Conservation (phyloP, 106 monocot species). For the Amphibolis antarctica region DNA sequence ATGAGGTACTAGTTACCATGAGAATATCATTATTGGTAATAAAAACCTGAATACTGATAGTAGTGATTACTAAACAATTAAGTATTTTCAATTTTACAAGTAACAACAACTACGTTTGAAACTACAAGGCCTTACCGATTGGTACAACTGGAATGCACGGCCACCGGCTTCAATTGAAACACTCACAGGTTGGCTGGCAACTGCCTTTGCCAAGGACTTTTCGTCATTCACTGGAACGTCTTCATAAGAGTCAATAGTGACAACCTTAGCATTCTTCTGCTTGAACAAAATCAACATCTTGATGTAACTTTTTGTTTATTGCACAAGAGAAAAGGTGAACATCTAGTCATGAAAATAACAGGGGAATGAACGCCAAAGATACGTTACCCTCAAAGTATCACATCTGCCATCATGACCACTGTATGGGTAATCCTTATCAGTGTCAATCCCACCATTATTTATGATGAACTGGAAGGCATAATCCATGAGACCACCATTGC, state of each 20-base stretch:
- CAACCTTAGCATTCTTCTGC: constrained; percentile 18
- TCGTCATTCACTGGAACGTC: constrained; percentile 16
- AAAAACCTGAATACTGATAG: background rate
- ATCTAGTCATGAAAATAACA: background rate
- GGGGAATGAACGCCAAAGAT: background rate
- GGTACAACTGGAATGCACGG: constrained; percentile 15
- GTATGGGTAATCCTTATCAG: constrained; percentile 16
- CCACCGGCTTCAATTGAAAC: constrained; percentile 24
- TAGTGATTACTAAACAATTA: background rate
- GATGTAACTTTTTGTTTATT: too few relatives aligned
- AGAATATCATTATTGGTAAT: background rate
- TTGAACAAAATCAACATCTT: background rate
- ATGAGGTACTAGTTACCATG: background rate
- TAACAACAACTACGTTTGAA: background rate
- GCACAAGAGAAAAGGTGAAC: background rate
- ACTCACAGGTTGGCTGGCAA: constrained; percentile 14
- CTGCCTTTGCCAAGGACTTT: constrained; percentile 17
- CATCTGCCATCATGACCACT: constrained; percentile 15
- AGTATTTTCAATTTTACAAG: background rate
- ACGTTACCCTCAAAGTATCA: constrained; percentile 1
- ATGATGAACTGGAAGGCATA: constrained; percentile 22
- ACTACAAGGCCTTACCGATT: constrained; percentile 9
- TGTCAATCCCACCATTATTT: constrained; percentile 22
- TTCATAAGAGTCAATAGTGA: constrained; percentile 21
- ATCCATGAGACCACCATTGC: constrained; percentile 19